Base-by-base conservation (phyloP, 148 eudicot genomes). In the Rheum nobile region DNA sequence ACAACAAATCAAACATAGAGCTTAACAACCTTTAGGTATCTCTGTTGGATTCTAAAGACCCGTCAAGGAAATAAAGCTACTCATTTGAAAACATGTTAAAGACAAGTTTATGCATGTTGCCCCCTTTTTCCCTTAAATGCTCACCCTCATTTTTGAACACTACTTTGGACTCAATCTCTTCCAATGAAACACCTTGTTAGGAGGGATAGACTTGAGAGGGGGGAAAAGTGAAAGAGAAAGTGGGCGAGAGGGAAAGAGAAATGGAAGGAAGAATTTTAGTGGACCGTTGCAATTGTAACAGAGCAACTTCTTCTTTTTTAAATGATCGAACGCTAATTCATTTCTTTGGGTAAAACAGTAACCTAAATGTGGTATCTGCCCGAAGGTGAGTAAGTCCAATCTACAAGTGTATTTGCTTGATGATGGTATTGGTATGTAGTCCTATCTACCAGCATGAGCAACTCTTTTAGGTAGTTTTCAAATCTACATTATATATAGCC, bases 161-260 rank as follows among this genome's bases (percentile, higher is more conserved):
- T 57, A 57, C 11, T 57, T 26, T 57, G 67, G 67, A 26, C 67
- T 57, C 67, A 28, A 26, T 57, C 67, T 57, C 67, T 57, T 57
- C 67, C 7, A 57, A 9, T 57, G 32, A 28, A 55, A 24, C 67
- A 9, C 67, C 34, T 57, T 28, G 17, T 8, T 57, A 57, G 32
- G 67, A 57, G 67, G 14, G 22, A 24, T 32, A 26, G 65, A 57
- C 26, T 57, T 26, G 65, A 26, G 34, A 26, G 61, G 32, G 3
- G 12, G 3, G 26, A 10, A 26, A 26, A 57, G 34, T 26, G 65
- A 57, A 57, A 24, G 16, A 8, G 65, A 54, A 54, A 48, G 54
- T 48, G 54, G 22, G 54, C 17, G 54, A 4, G 28, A 54, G 61
- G 13, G 61, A 54, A 47, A 47, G 52, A 47, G 52, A 47, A 17